These are phyloP conservation scores for Hammondia hammondi DNA, from an alignment of 169 alveolate species.

Conservation along the genomic window DNA sequence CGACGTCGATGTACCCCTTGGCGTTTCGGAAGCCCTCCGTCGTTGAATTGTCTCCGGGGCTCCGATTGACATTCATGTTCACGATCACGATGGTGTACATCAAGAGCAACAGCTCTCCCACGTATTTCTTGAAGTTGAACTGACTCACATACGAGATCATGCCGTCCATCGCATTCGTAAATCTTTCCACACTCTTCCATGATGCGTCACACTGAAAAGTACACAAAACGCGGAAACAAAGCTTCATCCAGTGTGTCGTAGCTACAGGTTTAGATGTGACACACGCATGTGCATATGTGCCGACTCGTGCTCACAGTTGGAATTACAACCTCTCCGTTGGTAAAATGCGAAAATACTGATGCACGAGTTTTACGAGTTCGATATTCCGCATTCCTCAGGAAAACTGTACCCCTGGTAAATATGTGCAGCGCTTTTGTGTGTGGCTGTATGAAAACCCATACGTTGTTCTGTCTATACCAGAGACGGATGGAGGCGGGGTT, in stretches of 20 bases:
- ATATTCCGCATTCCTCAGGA: not conserved
- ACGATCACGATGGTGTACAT: slow-evolving; percentile 7
- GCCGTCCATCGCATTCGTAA: not conserved
- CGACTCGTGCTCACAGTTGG: too few species aligned
- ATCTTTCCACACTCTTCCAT: not conserved
- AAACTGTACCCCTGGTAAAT: not conserved
- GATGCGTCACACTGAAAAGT: slow-evolving; percentile 6
- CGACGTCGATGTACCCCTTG: slow-evolving; percentile 8
- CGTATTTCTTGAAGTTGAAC: not conserved
- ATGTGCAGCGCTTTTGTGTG: not conserved
- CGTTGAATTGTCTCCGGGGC: not conserved
- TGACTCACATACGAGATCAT: not conserved
- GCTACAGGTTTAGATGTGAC: not conserved
- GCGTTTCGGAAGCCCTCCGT: not conserved
- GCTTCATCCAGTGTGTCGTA: not conserved
- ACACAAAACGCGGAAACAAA: not conserved
- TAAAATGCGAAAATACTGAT: not conserved
- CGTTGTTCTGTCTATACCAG: not conserved
- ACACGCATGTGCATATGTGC: too few species aligned
- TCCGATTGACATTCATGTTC: not conserved
- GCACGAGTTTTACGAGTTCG: not conserved
- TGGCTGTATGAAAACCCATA: too few species aligned
- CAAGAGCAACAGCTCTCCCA: slow-evolving; percentile 6
- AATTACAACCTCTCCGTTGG: too few species aligned
- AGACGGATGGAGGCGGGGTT: not conserved